A percentile compares a stretch with the other conserved stretches of the same genome.
Evolutionary conservation across 257 asterid genomes (phyloP).

Genomic region (Lavandula angustifolia): DNA sequence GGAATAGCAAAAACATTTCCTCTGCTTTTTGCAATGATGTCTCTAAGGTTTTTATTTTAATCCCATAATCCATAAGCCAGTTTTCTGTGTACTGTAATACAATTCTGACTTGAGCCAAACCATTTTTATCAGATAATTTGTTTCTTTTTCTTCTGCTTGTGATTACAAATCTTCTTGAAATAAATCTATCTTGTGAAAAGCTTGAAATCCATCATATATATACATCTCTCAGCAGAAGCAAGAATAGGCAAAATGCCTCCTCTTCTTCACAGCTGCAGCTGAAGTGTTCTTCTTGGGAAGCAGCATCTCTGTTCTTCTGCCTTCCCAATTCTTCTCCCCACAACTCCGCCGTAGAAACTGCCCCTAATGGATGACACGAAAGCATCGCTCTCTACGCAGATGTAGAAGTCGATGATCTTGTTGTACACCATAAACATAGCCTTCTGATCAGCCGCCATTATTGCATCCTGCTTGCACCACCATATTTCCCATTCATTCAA

Average conservation of each 20-base stretch:
- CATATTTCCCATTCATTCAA: not conserved
- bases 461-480: constrained; percentile 45
- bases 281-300: constrained; percentile 42
- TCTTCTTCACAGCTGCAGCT: constrained; percentile 34
- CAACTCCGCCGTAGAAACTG: constrained; percentile 49
- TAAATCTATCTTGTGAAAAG: no score
- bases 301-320: constrained; percentile 48
- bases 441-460: constrained; percentile 47
- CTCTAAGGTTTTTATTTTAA: not conserved
- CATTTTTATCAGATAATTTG: no score
- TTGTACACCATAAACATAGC: constrained; percentile 41
- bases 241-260: constrained; percentile 51
- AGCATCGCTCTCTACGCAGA: constrained; percentile 48
- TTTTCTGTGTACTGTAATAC: no score
- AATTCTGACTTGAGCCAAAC: no score
- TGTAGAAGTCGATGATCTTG: constrained; percentile 47
- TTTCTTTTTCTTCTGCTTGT: no score
- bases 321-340: constrained; percentile 58
- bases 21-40: no score
- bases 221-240: constrained; percentile 48
- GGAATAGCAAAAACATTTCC: no score
- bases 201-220: no score
- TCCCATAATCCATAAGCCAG: constrained; percentile 14
- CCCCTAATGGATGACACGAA: constrained; percentile 42
- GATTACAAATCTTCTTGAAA: no score